phyloP scores from a whole-genome alignment of 306 rosid species.

The Ceratonia siliqua region DNA sequence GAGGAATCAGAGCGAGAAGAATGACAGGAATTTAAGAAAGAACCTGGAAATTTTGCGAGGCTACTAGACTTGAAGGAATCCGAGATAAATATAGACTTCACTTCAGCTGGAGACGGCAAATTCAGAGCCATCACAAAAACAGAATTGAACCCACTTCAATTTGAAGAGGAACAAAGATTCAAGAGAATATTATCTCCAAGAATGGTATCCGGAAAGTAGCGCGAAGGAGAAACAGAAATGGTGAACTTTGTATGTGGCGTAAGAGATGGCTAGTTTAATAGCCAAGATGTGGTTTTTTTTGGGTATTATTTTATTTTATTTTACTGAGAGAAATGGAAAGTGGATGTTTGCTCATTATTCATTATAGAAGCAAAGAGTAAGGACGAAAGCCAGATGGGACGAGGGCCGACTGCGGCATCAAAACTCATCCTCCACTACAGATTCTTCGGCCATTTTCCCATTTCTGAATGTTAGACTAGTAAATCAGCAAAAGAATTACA shows the following conservation, averaged over 20 bases:
- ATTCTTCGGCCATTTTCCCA: too few species aligned
- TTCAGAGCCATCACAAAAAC: constrained; percentile 67
- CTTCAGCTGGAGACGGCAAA: constrained; percentile 70
- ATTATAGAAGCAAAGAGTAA: background rate
- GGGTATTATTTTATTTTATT: background rate
- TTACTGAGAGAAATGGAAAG: constrained; percentile 10
- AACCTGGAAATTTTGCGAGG: constrained; percentile 72
- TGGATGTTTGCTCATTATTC: background rate
- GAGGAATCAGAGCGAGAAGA: constrained; percentile 11
- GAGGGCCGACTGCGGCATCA: constrained; percentile 22
- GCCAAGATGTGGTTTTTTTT: constrained; percentile 17
- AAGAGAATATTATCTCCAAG: background rate
- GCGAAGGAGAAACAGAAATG: background rate
- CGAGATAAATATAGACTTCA: constrained; percentile 67
- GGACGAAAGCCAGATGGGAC: constrained; percentile 26
- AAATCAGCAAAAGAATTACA: too few species aligned
- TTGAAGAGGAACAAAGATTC: constrained; percentile 19
- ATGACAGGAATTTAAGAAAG: background rate
- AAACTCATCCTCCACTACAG: background rate
- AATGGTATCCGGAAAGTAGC: background rate
- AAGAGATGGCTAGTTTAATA: constrained; percentile 27
- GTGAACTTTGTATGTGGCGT: constrained; percentile 32
- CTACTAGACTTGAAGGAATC: constrained; percentile 58
- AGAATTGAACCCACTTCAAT: background rate
- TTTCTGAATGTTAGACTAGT: too few species aligned